Conservation (phyloP, 768 basidiomycete species). For the Leccinum arenicola region DNA sequence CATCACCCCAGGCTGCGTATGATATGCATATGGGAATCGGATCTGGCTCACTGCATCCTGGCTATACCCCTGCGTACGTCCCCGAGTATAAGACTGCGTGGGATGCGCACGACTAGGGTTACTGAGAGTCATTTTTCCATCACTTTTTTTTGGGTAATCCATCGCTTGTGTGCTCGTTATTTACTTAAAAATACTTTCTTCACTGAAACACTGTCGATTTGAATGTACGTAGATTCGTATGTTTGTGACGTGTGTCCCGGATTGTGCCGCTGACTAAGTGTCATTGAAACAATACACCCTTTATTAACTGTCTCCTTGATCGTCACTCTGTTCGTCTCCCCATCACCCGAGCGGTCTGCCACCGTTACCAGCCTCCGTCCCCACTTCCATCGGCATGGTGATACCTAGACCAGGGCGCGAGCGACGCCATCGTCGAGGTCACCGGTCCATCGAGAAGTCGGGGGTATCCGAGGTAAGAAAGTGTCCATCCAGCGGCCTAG, state of each 20-base stretch:
- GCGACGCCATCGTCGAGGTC: too few relatives aligned
- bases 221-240: neutral
- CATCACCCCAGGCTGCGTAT: slow-evolving; percentile 28
- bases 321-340: too few relatives aligned
- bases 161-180: neutral
- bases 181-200: neutral
- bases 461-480: neutral
- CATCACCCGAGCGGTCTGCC: too few relatives aligned
- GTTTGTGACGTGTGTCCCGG: neutral
- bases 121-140: neutral
- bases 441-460: neutral
- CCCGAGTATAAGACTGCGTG: slow-evolving; percentile 25
- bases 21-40: slow-evolving; percentile 23
- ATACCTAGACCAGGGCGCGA: too few relatives aligned
- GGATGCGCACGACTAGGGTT: slow-evolving; percentile 19
- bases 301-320: too few relatives aligned
- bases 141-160: neutral
- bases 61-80: slow-evolving; percentile 12
- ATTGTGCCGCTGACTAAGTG: neutral
- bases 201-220: neutral
- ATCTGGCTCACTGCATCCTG: slow-evolving; percentile 2
- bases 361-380: too few relatives aligned
- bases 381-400: too few relatives aligned
- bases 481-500: neutral
- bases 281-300: too few relatives aligned